Percentiles rank a stretch among this genome's conserved stretches.
These are phyloP conservation scores for Candida nitratophila DNA, from an alignment of 805 yeast genomes.

Conservation along the genomic window DNA sequence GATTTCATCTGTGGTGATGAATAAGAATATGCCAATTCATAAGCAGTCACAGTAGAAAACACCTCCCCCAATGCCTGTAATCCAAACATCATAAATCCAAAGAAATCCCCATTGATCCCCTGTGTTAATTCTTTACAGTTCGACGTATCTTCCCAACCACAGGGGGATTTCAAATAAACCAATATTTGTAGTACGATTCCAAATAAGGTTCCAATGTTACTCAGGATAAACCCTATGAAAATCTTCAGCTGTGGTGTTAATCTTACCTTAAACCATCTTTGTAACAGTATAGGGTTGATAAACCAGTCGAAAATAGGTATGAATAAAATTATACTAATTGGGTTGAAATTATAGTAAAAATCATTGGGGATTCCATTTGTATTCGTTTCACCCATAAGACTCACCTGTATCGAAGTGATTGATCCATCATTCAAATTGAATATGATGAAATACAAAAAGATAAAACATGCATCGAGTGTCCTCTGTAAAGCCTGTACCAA, in stretches of 20 bases:
- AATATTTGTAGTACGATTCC: slow-evolving; percentile 41
- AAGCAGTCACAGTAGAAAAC: slow-evolving; percentile 43
- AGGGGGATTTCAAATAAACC: slow-evolving; percentile 36
- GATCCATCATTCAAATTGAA: slow-evolving; percentile 38
- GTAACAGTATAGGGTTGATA: slow-evolving; percentile 34
- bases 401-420: slow-evolving; percentile 38
- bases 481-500: too few relatives aligned
- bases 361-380: slow-evolving; percentile 51
- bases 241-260: slow-evolving; percentile 39
- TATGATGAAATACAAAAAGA: slow-evolving; percentile 35
- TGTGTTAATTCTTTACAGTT: slow-evolving; percentile 19
- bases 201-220: slow-evolving; percentile 37
- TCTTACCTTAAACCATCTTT: slow-evolving; percentile 29
- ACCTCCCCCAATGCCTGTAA: slow-evolving; percentile 47
- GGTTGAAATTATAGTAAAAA: slow-evolving; percentile 45
- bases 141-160: slow-evolving; percentile 29
- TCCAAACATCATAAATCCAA: slow-evolving; percentile 23
- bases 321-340: slow-evolving; percentile 41
- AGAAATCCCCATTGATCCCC: slow-evolving; percentile 4
- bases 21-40: slow-evolving; percentile 47
- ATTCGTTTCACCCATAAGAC: slow-evolving; percentile 45
- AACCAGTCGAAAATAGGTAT: slow-evolving; percentile 42
- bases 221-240: slow-evolving; percentile 38
- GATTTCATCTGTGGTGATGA: slow-evolving; percentile 45
- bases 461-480: slow-evolving; percentile 36